Evolutionary conservation across 75 land plant genomes (phyloP).

Genomic region (Adiantum capillusveneris): DNA sequence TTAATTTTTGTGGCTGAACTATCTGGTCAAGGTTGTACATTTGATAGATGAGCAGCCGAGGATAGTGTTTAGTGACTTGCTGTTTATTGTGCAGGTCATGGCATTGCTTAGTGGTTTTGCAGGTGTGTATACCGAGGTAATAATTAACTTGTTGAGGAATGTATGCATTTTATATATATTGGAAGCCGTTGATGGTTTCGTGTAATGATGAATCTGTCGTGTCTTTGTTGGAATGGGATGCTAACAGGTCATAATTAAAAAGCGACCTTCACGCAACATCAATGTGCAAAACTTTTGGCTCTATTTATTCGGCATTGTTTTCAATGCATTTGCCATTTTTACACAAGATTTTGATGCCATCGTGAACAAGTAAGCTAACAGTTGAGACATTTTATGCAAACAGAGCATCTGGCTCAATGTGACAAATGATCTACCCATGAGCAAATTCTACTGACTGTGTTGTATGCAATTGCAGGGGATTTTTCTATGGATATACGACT

Average conservation of each 20-base stretch:
- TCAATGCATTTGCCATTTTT: conserved; percentile 62
- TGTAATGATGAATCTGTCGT: neutral
- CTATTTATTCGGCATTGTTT: conserved; percentile 73
- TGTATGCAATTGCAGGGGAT: conserved; percentile 59
- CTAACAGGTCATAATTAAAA: conserved; percentile 72
- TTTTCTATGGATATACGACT: conserved; percentile 79
- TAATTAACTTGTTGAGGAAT: too few relatives aligned
- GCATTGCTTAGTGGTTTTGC: conserved; percentile 89
- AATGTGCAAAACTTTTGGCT: conserved; percentile 95
- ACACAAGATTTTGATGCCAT: conserved; percentile 74
- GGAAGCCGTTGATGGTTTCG: too few relatives aligned
- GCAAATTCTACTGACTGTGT: too few relatives aligned
- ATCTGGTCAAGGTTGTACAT: too few relatives aligned
- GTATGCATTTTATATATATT: too few relatives aligned
- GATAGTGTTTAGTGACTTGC: too few relatives aligned
- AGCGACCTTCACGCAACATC: conserved; percentile 72
- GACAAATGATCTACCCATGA: too few relatives aligned
- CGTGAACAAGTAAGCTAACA: conserved; percentile 39
- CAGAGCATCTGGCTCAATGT: too few relatives aligned
- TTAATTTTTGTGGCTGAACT: too few relatives aligned
- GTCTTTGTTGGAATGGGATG: neutral
- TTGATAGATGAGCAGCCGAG: too few relatives aligned
- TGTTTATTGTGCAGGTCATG: conserved; percentile 85
- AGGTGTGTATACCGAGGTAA: conserved; percentile 93
- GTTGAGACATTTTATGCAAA: too few relatives aligned